Evolutionary conservation across 2,329 filamentous ascomycete genomes (phyloP), one percentile per base, ranked within the genome.

Genomic region (Claviceps quebecensis): DNA sequence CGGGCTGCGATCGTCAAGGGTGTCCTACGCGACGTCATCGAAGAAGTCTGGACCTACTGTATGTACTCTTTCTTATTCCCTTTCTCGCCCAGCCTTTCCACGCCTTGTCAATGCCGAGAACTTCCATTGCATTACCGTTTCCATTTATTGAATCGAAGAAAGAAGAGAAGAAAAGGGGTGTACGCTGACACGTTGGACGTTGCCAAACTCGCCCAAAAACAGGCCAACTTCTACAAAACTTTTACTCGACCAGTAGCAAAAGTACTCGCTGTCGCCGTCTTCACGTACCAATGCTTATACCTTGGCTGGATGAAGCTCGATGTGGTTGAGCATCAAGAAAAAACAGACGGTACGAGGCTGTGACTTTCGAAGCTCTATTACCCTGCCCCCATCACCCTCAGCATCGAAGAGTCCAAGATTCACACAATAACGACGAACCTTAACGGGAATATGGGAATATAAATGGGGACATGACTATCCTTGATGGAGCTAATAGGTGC

Each of bases 251-350:
- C 87, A 2, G 72, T 91, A 45, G 75, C 79, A 50, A 91, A 89
- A 69, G 81, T 81, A 50, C 78, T 87, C 57, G 73, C 91, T 39
- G 75, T 85, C 61, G 85, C 87, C 50, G 76, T 89, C 51, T 81
- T 87, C 61, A 84, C 83, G 2, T 93, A 91, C 65, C 87, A 93
- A 67, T 60, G 86, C n/a, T 67, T 76, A 14, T 91, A 90, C 68
- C 87, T 79, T 71, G 70, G 69, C 14, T 93, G 87, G 87, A 64
- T 78, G 39, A 86, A 83, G 66, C 72, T 91, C 48, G 86, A 90
- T 65, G 76, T 77, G 37, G 75, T 86, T 50, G 87, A 93, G 68
- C 71, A 78, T 52, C 80, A 76, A 61, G 69, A 70, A 19, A 72
- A 80, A 45, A 78, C 77, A 58, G 68, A 76, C 57, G 75, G 81